These are phyloP conservation scores for Zoysia pacifica DNA, from an alignment of 176 grass and related monocot genomes.

Conservation along the genomic window DNA sequence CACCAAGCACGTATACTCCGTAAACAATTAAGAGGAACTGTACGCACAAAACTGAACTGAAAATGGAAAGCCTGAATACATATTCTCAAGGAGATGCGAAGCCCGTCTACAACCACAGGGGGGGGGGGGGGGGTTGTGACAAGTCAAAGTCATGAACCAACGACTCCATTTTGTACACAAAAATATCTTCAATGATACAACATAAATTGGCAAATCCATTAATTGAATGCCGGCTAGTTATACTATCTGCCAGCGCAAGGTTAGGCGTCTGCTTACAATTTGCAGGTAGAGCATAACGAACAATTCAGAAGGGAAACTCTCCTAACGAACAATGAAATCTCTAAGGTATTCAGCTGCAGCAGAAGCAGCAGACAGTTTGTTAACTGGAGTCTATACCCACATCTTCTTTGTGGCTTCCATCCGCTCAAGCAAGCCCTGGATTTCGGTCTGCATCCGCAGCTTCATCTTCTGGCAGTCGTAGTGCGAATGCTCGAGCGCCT, in stretches of 20 bases:
- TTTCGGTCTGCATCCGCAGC: conserved; percentile 95
- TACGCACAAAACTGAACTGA: background rate
- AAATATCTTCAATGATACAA: conserved; percentile 2
- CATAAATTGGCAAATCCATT: conserved; percentile 37
- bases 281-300: conserved; percentile 26
- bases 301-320: conserved; percentile 38
- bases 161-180: conserved; percentile 21
- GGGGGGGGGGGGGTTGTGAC: background rate
- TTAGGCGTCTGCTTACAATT: conserved; percentile 35
- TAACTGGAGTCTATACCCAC: conserved; percentile 65
- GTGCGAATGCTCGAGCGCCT: conserved; percentile 79
- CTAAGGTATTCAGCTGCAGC: conserved; percentile 22
- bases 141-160: conserved; percentile 46
- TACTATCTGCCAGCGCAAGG: conserved; percentile 40
- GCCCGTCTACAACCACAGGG: background rate
- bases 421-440: conserved; percentile 89
- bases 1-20: no score
- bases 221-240: conserved; percentile 24
- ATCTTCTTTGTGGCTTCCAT: conserved; percentile 99
- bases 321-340: conserved; percentile 33
- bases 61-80: background rate
- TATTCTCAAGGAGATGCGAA: conserved; percentile 24
- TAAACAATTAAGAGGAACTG: no score
- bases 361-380: background rate
- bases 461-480: conserved; percentile 98